phyloP scores from a whole-genome alignment of 192 early-diverging fungal species.

The Gaertneriomyces sp. region DNA sequence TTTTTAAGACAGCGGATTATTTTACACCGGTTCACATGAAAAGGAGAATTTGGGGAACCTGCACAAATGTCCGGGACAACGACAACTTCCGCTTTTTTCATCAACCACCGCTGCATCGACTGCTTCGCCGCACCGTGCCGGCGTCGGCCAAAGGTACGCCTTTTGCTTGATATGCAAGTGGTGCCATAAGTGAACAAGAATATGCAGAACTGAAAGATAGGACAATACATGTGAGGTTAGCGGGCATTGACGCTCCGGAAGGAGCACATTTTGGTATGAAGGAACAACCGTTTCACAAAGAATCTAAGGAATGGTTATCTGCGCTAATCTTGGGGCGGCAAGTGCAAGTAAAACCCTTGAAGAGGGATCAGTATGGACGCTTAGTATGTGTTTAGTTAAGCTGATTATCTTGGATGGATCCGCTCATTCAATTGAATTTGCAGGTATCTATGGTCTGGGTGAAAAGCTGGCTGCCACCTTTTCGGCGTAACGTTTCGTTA shows the following conservation, averaged over 20 bases:
- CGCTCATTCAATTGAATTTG: not conserved
- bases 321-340: slow-evolving; percentile 36
- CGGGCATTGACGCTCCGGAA: slow-evolving; percentile 71
- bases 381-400: slow-evolving; percentile 39
- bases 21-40: too few relatives aligned
- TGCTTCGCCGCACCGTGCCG: slow-evolving; percentile 8
- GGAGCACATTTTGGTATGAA: slow-evolving; percentile 67
- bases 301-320: slow-evolving; percentile 54
- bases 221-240: slow-evolving; percentile 61
- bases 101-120: slow-evolving; percentile 13
- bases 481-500: slow-evolving; percentile 54
- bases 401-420: not conserved
- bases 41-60: not conserved
- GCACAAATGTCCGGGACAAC: slow-evolving; percentile 18
- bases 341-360: slow-evolving; percentile 46
- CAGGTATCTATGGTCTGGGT: slow-evolving; percentile 42
- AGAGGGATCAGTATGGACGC: slow-evolving; percentile 59
- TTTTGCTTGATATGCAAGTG: not conserved
- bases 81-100: slow-evolving; percentile 32
- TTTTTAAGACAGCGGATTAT: too few relatives aligned
- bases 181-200: not conserved
- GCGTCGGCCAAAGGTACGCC: not conserved
- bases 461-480: slow-evolving; percentile 39
- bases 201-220: slow-evolving; percentile 42
- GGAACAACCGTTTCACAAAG: slow-evolving; percentile 53